Percentiles rank a stretch among this genome's conserved stretches.
phyloP scores from a whole-genome alignment of 1,139 yeast genomes.

The Arxiozyma telluris region DNA sequence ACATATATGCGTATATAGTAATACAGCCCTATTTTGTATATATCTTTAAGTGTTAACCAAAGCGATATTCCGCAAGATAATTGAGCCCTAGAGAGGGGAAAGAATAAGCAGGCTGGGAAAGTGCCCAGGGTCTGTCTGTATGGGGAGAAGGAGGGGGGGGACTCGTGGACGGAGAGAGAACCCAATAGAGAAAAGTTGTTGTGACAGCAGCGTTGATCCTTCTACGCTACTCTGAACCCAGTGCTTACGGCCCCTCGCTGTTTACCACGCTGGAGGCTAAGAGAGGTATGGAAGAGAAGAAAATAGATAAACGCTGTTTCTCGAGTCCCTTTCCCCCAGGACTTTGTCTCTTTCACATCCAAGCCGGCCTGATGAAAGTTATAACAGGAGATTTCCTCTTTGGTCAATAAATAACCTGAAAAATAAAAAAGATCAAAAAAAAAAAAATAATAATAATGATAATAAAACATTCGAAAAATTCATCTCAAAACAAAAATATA shows the following conservation, averaged over 20 bases:
- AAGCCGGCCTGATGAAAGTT: no score
- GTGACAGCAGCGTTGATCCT: background rate
- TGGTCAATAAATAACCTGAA: background rate
- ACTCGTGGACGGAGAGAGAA: background rate
- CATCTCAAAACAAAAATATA: no score
- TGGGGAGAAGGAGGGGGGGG: background rate
- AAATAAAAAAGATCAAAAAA: no score
- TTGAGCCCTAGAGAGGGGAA: background rate
- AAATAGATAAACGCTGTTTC: background rate
- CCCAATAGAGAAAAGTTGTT: background rate
- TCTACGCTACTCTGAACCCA: background rate
- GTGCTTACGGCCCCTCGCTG: background rate
- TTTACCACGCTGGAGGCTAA: background rate
- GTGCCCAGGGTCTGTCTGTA: no score
- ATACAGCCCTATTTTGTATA: background rate
- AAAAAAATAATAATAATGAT: no score
- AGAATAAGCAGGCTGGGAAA: background rate
- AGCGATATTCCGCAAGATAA: background rate
- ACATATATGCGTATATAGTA: background rate
- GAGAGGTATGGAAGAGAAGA: background rate
- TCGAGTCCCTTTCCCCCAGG: background rate
- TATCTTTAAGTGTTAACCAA: background rate
- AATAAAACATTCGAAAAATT: no score
- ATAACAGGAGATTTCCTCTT: background rate
- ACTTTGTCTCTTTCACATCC: background rate